Evolutionary conservation across 2,329 filamentous ascomycete genomes (phyloP).

Genomic region (Xylariaceae sp.): DNA sequence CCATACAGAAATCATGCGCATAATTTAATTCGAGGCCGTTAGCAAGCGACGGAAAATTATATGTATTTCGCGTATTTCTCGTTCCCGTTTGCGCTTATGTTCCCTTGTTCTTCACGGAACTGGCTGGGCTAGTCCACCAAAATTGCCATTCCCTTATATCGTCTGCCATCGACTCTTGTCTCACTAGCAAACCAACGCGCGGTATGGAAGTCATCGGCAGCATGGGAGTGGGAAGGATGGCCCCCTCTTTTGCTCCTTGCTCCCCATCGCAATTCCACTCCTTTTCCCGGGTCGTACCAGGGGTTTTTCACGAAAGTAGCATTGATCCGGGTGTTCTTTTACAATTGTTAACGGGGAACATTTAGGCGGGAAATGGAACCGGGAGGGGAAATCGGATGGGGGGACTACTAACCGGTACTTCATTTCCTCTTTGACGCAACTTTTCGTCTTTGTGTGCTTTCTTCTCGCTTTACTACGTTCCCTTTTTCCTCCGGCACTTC

Average conservation of each 20-base stretch:
- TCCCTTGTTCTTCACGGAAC: neutral
- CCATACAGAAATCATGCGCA: slow-evolving; percentile 9
- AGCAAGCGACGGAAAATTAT: neutral
- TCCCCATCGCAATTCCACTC: neutral
- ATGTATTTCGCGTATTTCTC: neutral
- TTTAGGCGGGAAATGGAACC: neutral
- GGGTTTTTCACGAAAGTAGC: slow-evolving; percentile 4
- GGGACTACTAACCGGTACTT: neutral
- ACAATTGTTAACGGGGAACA: neutral
- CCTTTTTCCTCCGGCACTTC: too few relatives aligned
- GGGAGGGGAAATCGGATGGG: neutral
- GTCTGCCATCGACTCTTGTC: neutral
- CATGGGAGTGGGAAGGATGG: neutral
- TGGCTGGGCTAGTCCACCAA: neutral
- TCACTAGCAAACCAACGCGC: neutral
- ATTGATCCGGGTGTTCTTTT: slow-evolving; percentile 12
- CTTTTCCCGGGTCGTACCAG: neutral
- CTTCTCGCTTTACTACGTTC: neutral
- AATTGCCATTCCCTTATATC: neutral
- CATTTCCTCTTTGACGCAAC: neutral
- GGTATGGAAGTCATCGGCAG: neutral
- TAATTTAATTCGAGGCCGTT: slow-evolving; percentile 11
- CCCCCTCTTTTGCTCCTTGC: neutral
- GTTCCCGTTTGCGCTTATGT: neutral
- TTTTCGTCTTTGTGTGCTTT: neutral